Conservation (phyloP, 2,329 filamentous ascomycete genomes). For the Zopfia rhizophila region DNA sequence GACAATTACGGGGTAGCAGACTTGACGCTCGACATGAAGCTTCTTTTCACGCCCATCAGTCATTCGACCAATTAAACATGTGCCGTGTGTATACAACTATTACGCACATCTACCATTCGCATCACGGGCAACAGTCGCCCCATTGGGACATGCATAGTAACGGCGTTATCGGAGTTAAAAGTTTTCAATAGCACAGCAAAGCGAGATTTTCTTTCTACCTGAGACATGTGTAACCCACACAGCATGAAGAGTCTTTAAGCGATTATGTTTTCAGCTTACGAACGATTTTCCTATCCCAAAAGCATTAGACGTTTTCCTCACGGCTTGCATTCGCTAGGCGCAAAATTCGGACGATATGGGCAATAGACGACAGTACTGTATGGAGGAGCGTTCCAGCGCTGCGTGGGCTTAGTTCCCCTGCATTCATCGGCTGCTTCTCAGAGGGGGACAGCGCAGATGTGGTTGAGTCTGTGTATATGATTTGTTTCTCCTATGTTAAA, state of each 20-base stretch:
- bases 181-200: slow-evolving; percentile 21
- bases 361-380: slow-evolving; percentile 18
- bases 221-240: too few species aligned
- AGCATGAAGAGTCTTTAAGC: slow-evolving; percentile 33
- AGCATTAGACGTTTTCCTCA: slow-evolving; percentile 49
- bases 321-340: slow-evolving; percentile 46
- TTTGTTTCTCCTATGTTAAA: too few species aligned
- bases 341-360: slow-evolving; percentile 27
- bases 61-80: slow-evolving; percentile 32
- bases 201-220: too few species aligned
- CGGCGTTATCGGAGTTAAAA: slow-evolving; percentile 38
- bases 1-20: slow-evolving; percentile 72
- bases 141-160: slow-evolving; percentile 39
- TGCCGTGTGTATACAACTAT: slow-evolving; percentile 1
- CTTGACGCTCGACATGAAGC: slow-evolving; percentile 76
- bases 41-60: slow-evolving; percentile 71
- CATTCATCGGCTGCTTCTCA: slow-evolving; percentile 20
- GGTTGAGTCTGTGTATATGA: slow-evolving; percentile 12
- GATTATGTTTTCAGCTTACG: slow-evolving; percentile 32
- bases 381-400: slow-evolving; percentile 13
- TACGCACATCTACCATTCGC: slow-evolving; percentile 1
- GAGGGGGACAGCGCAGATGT: slow-evolving; percentile 17
- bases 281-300: slow-evolving; percentile 38
- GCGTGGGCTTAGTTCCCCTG: slow-evolving; percentile 8
- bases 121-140: slow-evolving; percentile 20